Evolutionary conservation across 2,329 filamentous ascomycete genomes (phyloP), one percentile per base, ranked within the genome.

Genomic region (Alternaria conjuncta): DNA sequence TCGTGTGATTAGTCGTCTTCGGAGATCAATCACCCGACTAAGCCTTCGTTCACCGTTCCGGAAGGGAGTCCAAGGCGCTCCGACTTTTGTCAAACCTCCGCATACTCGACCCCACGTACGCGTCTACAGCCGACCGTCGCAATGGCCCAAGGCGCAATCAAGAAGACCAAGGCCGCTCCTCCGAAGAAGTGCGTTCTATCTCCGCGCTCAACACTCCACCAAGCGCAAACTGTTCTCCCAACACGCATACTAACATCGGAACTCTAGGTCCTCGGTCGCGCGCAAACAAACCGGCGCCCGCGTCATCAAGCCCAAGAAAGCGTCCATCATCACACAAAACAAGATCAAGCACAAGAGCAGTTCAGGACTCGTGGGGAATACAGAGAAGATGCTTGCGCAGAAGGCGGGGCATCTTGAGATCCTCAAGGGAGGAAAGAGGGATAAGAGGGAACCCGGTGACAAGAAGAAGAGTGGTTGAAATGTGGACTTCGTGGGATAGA

Each of bases 381-480:
- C 90, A n/a, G 90, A 93, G 75, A 86, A 86, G 64, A 86, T 84
- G 66, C 83, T 92, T 10, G 90, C 89, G 12, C 83, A 88, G 65
- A 87, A 87, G 72, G 90, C 89, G 6, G 90, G 90, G 13, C 90
- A 93, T 84, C 73, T 92, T 73, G 90, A 93, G 78, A 75, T 92
- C 73, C 77, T 92, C 73, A 84, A 84, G 61, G 89, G 89, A 3
- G 89, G 89, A 12, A 91, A 90, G 85, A 90, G 87, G 79, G 81
- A 82, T 45, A 76, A 72, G 67, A 72, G 71, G 53, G 70, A 82
- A 72, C 70, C 68, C 64, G 69, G 55, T 62, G 68, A 65, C 25
- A 66, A 67, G 47, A 70, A 65, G 57, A 67, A 65, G 59, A 59
- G 55, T 62, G 55, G 60, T 30, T 62, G 60, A 69, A 63, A 41